These are phyloP conservation scores for Psilocybe subaeruginosa DNA, from an alignment of 768 basidiomycete species.

Conservation along the genomic window DNA sequence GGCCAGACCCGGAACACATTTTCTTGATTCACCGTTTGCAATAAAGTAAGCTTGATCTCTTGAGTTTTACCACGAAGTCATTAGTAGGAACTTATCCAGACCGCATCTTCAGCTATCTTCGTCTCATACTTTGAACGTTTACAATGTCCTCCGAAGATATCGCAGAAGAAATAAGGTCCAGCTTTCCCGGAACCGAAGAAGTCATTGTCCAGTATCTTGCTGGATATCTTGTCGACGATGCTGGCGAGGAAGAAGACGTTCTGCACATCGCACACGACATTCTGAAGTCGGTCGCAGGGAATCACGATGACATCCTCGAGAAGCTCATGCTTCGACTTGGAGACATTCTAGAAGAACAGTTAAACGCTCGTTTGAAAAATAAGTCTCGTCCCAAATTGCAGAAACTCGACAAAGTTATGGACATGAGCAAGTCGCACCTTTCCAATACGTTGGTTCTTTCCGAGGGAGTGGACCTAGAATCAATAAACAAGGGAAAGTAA, in stretches of 20 bases:
- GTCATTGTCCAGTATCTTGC: slow-evolving; percentile 84
- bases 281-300: slow-evolving; percentile 76
- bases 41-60: too few species aligned
- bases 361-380: slow-evolving; percentile 58
- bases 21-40: too few species aligned
- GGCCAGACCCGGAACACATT: too few species aligned
- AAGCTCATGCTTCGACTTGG: slow-evolving; percentile 68
- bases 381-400: slow-evolving; percentile 67
- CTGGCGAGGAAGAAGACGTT: slow-evolving; percentile 86
- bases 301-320: slow-evolving; percentile 58
- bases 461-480: slow-evolving; percentile 88
- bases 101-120: too few species aligned
- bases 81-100: too few species aligned
- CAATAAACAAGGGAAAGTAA: slow-evolving; percentile 94
- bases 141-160: slow-evolving; percentile 75
- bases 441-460: slow-evolving; percentile 79
- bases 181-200: slow-evolving; percentile 80
- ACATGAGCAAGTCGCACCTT: slow-evolving; percentile 82
- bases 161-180: slow-evolving; percentile 74
- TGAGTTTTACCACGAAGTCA: too few species aligned
- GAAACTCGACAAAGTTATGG: slow-evolving; percentile 85
- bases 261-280: slow-evolving; percentile 76
- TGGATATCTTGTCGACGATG: slow-evolving; percentile 89
- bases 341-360: slow-evolving; percentile 65
- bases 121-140: not conserved